Base-by-base conservation (phyloP, 371 early-diverging fungal genomes). In the Zychaea mexicana region DNA sequence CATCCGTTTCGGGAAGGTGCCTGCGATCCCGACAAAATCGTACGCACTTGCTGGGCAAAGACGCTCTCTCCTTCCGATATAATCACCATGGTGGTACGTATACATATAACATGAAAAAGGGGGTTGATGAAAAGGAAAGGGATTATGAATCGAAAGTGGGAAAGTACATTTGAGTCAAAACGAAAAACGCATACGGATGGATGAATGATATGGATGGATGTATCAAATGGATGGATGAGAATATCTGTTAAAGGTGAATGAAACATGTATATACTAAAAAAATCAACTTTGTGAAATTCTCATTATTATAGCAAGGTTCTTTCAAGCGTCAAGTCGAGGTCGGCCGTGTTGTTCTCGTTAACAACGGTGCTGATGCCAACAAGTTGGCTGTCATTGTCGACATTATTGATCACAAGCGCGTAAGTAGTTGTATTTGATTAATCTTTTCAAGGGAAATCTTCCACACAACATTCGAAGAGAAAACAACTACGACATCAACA, bases 381-480 rank as follows among this genome's bases (percentile, higher is more conserved):
- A 97, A 98, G 88, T 88, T 96, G 74, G 98, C 98, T 82, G 94
- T 96, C 80, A 94, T 99, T 83, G 93, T 97, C 69, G 98, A 98
- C 79, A 96, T 99, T 83, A 86, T 99, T 72, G 99, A 99, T 88
- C 98, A 99, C 92, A 92, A 92, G 88, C 91, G 98, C 66, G 91
- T 87, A 81, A 71, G 81, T 45, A 52, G 8, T 32, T 19, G 49
- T 7, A 49, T 17, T 17, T 7, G 49, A 24, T 8, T 8, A 24
- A 7, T 8, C 6, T 49, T 49, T n/a, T n/a, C n/a, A n/a, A n/a
- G 17, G 49, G 8, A 19, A 19, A 49, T 49, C 17, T 56, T 1
- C n/a, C 22, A 33, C 7, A 28, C 33, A 12, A 56, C 19, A 56
- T 7, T 10, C 36, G 24, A n/a, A 21, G 36, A 28, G 31, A 12